Percentiles rank a stretch among this genome's conserved stretches.
Conservation (phyloP, 225 moss, liverwort and hornwort species). For the Climacium dendroides region DNA sequence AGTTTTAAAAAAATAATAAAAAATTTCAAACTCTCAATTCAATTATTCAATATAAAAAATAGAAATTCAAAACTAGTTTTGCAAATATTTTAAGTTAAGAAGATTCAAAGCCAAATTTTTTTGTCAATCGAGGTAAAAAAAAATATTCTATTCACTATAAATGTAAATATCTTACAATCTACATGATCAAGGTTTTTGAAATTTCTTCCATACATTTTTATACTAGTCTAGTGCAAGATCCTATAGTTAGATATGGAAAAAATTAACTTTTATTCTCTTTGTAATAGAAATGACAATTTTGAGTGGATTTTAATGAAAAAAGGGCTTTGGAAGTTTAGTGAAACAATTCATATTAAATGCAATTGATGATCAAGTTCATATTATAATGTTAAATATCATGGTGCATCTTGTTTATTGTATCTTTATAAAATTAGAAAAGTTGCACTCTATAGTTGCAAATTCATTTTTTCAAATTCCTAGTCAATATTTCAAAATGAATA, state of each 20-base stretch:
- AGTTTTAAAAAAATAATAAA: background rate
- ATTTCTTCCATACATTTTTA: background rate
- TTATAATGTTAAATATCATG: background rate
- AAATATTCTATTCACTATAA: background rate
- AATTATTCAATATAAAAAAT: background rate
- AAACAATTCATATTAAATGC: background rate
- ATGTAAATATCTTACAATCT: background rate
- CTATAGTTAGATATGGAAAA: rapidly evolving
- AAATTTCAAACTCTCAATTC: rapidly evolving
- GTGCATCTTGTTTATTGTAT: background rate
- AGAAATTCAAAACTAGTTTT: background rate
- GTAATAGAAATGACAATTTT: background rate
- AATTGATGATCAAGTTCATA: background rate
- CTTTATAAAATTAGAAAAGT: background rate
- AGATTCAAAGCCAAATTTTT: background rate
- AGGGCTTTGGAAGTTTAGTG: rapidly evolving
- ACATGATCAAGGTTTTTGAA: rapidly evolving
- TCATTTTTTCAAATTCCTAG: background rate
- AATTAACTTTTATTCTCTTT: background rate
- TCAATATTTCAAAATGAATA: too few relatives aligned
- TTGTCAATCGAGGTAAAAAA: background rate
- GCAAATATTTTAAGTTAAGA: background rate
- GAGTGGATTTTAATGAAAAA: background rate
- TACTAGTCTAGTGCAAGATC: background rate
- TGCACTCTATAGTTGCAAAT: rapidly evolving